Percentiles rank a stretch among this genome's conserved stretches.
Evolutionary conservation across 108 stramenopile genomes (phyloP).

Genomic region (Aurantiochytrium sp.): DNA sequence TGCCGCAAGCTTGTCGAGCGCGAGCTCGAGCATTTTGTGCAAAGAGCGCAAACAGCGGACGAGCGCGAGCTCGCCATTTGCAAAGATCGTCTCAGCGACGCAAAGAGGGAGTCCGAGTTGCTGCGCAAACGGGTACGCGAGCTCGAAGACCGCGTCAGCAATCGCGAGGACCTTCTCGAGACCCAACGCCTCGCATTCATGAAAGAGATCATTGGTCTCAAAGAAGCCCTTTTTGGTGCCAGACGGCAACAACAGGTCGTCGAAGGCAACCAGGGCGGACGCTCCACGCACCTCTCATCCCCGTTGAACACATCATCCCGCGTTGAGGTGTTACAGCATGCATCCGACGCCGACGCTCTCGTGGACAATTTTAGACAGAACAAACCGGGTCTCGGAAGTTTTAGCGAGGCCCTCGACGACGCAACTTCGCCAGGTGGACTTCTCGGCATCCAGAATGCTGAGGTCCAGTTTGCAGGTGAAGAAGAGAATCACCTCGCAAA

Average conservation of each 20-base stretch:
- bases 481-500: neutral
- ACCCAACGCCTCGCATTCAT: neutral
- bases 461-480: no score
- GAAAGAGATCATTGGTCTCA: neutral
- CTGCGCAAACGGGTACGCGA: neutral
- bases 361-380: neutral
- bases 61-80: neutral
- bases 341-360: neutral
- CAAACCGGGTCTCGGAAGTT: conserved; percentile 6
- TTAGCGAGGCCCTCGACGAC: neutral
- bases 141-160: neutral
- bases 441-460: no score
- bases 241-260: neutral
- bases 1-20: neutral
- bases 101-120: neutral
- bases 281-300: neutral
- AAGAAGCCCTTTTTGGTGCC: neutral
- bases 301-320: neutral
- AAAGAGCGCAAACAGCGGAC: neutral
- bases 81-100: neutral
- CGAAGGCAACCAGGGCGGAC: neutral
- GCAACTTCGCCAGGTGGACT: no score
- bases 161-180: neutral
- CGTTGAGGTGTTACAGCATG: neutral
- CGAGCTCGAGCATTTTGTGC: neutral